These are phyloP conservation scores for Phaeosphaeria sp. DNA, from an alignment of 2,329 filamentous ascomycete species.

Conservation along the genomic window DNA sequence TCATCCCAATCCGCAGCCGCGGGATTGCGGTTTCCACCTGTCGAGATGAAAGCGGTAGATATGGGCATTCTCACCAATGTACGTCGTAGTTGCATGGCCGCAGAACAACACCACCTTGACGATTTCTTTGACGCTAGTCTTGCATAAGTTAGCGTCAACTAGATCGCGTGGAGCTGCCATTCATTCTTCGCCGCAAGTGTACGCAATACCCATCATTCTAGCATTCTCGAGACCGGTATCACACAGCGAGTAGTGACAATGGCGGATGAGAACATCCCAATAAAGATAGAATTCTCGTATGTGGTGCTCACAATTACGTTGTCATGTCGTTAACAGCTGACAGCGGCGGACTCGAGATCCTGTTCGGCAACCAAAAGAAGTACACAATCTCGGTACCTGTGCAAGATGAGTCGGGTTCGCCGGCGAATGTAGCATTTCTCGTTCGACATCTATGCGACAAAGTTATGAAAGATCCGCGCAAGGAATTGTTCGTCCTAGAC, in stretches of 20 bases:
- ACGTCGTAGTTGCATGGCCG: slow-evolving; percentile 15
- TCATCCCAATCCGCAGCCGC: slow-evolving; percentile 87
- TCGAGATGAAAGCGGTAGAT: slow-evolving; percentile 65
- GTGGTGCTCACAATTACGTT: slow-evolving; percentile 20
- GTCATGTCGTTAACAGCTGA: slow-evolving; percentile 13
- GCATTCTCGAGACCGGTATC: slow-evolving; percentile 10
- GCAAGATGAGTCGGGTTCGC: slow-evolving; percentile 63
- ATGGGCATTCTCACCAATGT: slow-evolving; percentile 37
- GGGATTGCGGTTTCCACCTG: slow-evolving; percentile 89
- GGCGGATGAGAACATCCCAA: slow-evolving; percentile 53
- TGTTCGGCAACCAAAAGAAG: slow-evolving; percentile 83
- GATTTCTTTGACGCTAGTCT: slow-evolving; percentile 42
- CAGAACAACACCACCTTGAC: slow-evolving; percentile 28
- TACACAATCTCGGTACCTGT: slow-evolving; percentile 74
- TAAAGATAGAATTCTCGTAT: slow-evolving; percentile 79
- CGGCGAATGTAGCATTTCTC: slow-evolving; percentile 75
- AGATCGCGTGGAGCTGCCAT: slow-evolving; percentile 15
- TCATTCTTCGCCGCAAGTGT: slow-evolving; percentile 11
- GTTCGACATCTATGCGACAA: slow-evolving; percentile 80
- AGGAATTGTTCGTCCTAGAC: slow-evolving; percentile 89
- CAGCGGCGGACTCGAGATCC: slow-evolving; percentile 88
- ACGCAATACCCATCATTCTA: neutral
- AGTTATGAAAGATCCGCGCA: slow-evolving; percentile 81
- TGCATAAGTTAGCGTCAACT: slow-evolving; percentile 26
- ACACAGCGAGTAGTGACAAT: slow-evolving; percentile 12